Base-by-base conservation (phyloP, 2,329 filamentous ascomycete species). In the Pezicula carpinea region DNA sequence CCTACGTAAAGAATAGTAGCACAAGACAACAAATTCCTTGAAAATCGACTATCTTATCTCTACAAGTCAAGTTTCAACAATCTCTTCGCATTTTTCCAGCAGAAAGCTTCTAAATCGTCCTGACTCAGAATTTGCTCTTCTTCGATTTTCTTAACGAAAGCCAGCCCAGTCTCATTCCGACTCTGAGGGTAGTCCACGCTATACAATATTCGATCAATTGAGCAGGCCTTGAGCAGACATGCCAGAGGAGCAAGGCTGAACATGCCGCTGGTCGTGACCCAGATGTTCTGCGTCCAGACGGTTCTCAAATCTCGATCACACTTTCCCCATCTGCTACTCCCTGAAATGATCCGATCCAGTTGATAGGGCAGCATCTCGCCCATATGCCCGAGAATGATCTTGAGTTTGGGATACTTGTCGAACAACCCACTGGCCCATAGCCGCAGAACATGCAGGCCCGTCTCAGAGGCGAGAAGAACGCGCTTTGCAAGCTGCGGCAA, bases 121-220 rank as follows among this genome's bases (percentile, higher is more conserved):
- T 65, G 59, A 1, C 59, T 70, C 26, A 82, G 66, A 53, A 80
- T 55, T 0, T 71, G 73, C 51, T 75, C 78, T 38, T 65, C 58
- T 47, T 67, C 64, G 35, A 82, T 58, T 49, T 76, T 71, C 42
- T 68, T 56, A 44, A 81, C 63, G 53, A 75, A 78, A 7, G 61
- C 63, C 22, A 66, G 59, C 0, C 76, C 77, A 13, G 70, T 69
- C 48, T 73, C 69, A 49, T 72, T 78, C 41, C 64, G 64, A 36
- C 69, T 68, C 42, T 80, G 79, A 0, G 78, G 79, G 53, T 80
- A 81, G 54, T 81, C 77, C 8, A 80, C 72, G 50, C 73, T 79
- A 55, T 75, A 81, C 56, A 82, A 46, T 1, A 82, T 68, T 13
- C 67, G 66, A 19, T 79, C 75, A n/a, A 70, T 64, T 15, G 63